Conservation (phyloP, 805 yeast genomes). For the Monosporozyma aerobia region DNA sequence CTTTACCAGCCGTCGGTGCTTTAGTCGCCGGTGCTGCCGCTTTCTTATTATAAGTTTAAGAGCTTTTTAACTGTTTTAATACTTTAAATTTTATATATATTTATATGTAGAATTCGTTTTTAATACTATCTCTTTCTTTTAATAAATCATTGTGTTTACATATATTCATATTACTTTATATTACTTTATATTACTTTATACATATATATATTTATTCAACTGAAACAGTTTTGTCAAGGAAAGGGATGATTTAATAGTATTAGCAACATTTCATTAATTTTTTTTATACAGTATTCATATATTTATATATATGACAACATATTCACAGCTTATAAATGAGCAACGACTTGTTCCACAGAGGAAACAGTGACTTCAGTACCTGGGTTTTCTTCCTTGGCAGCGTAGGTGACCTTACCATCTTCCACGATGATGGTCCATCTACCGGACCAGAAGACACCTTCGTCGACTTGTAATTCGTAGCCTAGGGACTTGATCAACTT, state of each 20-base stretch:
- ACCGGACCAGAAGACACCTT: constrained; percentile 48
- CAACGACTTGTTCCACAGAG: constrained; percentile 28
- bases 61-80: background rate
- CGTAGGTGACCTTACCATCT: constrained; percentile 43
- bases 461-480: constrained; percentile 44
- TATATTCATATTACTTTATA: too few species aligned
- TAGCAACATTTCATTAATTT: background rate
- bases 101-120: background rate
- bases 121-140: background rate
- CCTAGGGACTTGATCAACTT: constrained; percentile 53
- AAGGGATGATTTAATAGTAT: background rate
- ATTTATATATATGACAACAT: background rate
- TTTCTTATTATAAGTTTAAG: constrained; percentile 1
- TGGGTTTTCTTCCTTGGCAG: constrained; percentile 31
- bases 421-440: constrained; percentile 69
- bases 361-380: constrained; percentile 32
- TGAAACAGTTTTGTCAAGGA: too few species aligned
- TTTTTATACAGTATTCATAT: too few species aligned
- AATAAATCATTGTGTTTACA: background rate
- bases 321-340: constrained; percentile 18
- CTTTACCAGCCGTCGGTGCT: constrained; percentile 41
- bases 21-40: constrained; percentile 41
- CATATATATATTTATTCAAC: background rate
- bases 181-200: constrained; percentile 1
- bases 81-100: background rate